Evolutionary conservation across 2,329 filamentous ascomycete species (phyloP), one percentile per base, ranked within the genome.

Genomic region (Talaromyces atroroseus): DNA sequence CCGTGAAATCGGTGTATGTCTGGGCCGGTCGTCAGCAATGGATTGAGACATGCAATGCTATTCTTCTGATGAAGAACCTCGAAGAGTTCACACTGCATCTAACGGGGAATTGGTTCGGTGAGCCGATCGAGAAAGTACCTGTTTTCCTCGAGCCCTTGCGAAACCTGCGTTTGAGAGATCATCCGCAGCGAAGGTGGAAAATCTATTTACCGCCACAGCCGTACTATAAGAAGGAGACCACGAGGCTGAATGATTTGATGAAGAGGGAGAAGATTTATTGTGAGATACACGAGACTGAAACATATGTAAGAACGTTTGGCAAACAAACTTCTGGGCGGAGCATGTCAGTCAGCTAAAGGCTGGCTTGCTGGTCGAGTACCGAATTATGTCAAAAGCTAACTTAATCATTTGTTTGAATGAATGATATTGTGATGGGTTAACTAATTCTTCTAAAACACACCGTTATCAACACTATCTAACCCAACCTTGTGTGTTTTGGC

Each of bases 1-100:
- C 71, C 24, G 71, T 73, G 21, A 70, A 71, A 52, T 58, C 65
- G 2, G 62, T 74, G 3, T 74, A 74, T 47, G 68, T 73, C 48
- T 67, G 67, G 36, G 70, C 71, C 0, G 70, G 71, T 29, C 66
- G 65, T 3, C 61, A 65, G 46, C 71, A 73, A 56, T 74, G 71
- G 71, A 50, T 66, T 20, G 70, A 73, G 50, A 72, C 70, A 1
- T 73, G 71, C 58, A 60, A 56, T 18, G 61, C 67, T 0, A 56
- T 74, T 2, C 56, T 59, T 0, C 45, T 55, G 23, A 64, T 73
- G 36, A 60, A 62, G 1, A 50, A 53, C 0, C 60, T 73, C 18
- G 64, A 66, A 38, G 60, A 64, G 2, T 73, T 73, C 47, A 65
- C 65, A 7, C 57, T 73, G 18, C 58, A 68, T 16, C 58, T 73